phyloP scores from a whole-genome alignment of 2,329 filamentous ascomycete species.

The Aspergillus sp. region DNA sequence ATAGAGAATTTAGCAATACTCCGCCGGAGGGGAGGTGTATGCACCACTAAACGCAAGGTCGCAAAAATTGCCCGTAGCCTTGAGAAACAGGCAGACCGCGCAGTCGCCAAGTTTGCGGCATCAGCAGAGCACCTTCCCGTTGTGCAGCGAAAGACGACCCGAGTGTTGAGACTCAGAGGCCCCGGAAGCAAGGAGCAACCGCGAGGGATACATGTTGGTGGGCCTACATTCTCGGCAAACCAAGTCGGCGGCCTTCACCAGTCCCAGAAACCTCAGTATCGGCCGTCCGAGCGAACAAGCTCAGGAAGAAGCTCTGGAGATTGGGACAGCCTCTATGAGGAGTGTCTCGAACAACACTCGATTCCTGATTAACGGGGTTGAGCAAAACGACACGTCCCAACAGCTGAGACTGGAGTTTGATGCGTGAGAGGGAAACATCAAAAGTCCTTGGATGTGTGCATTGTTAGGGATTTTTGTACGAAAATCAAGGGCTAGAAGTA shows the following conservation, averaged over 20 bases:
- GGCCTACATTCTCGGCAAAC: background rate
- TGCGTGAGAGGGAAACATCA: background rate
- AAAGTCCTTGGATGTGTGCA: background rate
- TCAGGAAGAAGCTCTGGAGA: slow-evolving; percentile 22
- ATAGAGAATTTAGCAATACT: slow-evolving; percentile 12
- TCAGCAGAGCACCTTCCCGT: slow-evolving; percentile 10
- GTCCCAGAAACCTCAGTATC: background rate
- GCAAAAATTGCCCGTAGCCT: slow-evolving; percentile 14
- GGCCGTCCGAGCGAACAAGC: slow-evolving; percentile 11
- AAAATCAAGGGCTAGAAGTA: slow-evolving; percentile 1
- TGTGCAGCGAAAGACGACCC: slow-evolving; percentile 14
- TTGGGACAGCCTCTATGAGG: slow-evolving; percentile 24
- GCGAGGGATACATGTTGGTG: background rate
- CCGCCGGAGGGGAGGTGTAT: slow-evolving; percentile 14
- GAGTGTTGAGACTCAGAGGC: slow-evolving; percentile 12
- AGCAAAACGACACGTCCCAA: background rate
- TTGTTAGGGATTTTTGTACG: background rate
- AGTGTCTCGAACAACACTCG: slow-evolving; percentile 28
- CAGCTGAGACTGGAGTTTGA: background rate
- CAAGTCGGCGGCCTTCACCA: background rate
- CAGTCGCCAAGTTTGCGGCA: slow-evolving; percentile 5
- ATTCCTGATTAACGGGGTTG: slow-evolving; percentile 17
- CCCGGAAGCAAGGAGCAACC: background rate
- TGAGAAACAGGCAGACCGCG: slow-evolving; percentile 11
- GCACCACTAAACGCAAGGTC: slow-evolving; percentile 14